Conservation (phyloP, 2,329 filamentous ascomycete genomes). For the Penicillium sp. region DNA sequence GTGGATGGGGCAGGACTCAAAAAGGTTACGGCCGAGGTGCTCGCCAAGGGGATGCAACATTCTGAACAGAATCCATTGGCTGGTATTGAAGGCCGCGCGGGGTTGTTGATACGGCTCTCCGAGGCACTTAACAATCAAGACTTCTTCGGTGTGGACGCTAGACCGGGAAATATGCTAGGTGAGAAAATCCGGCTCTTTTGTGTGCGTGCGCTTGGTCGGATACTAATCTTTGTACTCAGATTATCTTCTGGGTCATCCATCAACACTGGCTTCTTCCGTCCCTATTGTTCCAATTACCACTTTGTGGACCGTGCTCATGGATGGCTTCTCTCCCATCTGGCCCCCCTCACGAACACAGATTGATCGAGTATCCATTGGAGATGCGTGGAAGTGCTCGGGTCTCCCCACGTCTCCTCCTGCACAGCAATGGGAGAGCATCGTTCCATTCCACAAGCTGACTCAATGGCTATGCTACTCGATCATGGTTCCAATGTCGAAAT, state of each 20-base stretch:
- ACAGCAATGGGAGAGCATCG: slow-evolving; percentile 73
- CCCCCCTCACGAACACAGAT: slow-evolving; percentile 80
- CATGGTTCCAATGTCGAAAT: slow-evolving; percentile 82
- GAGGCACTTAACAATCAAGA: slow-evolving; percentile 75
- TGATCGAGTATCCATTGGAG: slow-evolving; percentile 81
- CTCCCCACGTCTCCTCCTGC: slow-evolving; percentile 70
- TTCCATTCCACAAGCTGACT: slow-evolving; percentile 90
- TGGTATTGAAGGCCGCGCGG: slow-evolving; percentile 79
- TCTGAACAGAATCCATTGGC: slow-evolving; percentile 75
- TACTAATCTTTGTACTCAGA: slow-evolving; percentile 52
- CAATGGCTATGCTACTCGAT: slow-evolving; percentile 94
- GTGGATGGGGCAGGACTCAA: slow-evolving; percentile 82
- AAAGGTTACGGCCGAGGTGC: slow-evolving; percentile 67
- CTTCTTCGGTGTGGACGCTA: slow-evolving; percentile 77
- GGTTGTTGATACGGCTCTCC: slow-evolving; percentile 71
- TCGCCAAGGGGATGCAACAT: slow-evolving; percentile 83
- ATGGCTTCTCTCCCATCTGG: slow-evolving; percentile 84
- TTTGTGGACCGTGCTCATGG: slow-evolving; percentile 87
- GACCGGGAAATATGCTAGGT: slow-evolving; percentile 95
- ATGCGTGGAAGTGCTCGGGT: slow-evolving; percentile 86
- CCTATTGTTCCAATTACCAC: slow-evolving; percentile 84
- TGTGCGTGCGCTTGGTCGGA: not conserved
- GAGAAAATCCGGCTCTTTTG: slow-evolving; percentile 30
- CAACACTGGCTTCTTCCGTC: slow-evolving; percentile 82
- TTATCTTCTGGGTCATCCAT: slow-evolving; percentile 86